Evolutionary conservation across 129 eudicot genomes (phyloP).

Genomic region (Lactuca sativa): DNA sequence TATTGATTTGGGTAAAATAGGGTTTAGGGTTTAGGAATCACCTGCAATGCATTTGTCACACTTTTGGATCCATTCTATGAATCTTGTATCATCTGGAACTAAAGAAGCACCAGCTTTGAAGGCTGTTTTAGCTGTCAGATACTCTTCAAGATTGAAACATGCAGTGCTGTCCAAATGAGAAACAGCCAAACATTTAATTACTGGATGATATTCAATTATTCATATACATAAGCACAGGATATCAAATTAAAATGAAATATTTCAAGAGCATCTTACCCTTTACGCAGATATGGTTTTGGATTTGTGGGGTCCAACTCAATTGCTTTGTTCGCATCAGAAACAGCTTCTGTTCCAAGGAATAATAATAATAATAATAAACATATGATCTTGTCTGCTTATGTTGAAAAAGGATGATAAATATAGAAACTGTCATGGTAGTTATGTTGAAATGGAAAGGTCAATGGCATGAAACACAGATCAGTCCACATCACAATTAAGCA

Average conservation of each 20-base stretch:
- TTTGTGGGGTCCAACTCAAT: conserved; percentile 62
- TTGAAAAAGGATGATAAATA: too few species aligned
- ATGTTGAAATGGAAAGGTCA: too few species aligned
- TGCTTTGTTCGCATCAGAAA: conserved; percentile 85
- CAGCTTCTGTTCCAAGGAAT: conserved; percentile 61
- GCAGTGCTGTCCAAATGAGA: conserved; percentile 48
- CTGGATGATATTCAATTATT: not conserved
- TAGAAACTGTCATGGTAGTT: too few species aligned
- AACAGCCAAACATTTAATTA: conserved; percentile 2
- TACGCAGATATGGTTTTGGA: conserved; percentile 69
- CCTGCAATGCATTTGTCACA: conserved; percentile 79
- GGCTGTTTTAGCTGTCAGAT: conserved; percentile 73
- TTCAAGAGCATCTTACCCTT: conserved; percentile 53
- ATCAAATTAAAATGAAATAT: not conserved
- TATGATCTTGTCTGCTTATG: too few species aligned
- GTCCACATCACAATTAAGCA: too few species aligned
- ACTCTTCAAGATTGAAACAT: conserved; percentile 73
- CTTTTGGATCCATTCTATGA: conserved; percentile 65
- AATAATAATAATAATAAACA: not conserved
- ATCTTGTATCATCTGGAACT: conserved; percentile 62
- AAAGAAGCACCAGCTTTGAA: conserved; percentile 62
- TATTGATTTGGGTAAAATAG: not conserved
- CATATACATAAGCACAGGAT: not conserved
- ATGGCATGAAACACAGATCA: too few species aligned
- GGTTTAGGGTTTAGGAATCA: conserved; percentile 11